Evolutionary conservation across 257 asterid species (phyloP).

Genomic region (Fraxinus quadrangulata): DNA sequence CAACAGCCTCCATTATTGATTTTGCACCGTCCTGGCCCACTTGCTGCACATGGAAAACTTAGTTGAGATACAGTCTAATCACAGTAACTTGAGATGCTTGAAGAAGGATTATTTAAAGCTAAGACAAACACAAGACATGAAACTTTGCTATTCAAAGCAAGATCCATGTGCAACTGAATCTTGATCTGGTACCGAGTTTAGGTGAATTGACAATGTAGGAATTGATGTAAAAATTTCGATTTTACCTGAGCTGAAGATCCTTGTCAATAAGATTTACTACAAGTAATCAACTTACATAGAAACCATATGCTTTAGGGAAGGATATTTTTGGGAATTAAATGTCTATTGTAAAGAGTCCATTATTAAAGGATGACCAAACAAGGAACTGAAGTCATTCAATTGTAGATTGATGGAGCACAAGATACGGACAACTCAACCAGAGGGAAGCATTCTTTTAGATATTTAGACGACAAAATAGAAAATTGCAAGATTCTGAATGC

Average conservation of each 20-base stretch:
- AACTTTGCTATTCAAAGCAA: background rate
- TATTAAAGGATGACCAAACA: background rate
- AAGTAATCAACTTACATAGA: background rate
- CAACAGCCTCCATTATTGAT: conserved; percentile 91
- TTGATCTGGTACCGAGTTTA: background rate
- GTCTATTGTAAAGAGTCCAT: background rate
- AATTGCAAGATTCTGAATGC: background rate
- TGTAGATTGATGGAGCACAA: background rate
- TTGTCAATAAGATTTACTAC: background rate
- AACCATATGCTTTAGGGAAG: background rate
- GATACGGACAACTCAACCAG: background rate
- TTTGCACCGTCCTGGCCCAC: conserved; percentile 78
- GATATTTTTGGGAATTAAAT: background rate
- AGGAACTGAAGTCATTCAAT: background rate
- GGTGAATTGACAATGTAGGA: background rate
- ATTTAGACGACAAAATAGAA: background rate
- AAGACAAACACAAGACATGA: background rate
- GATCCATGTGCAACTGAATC: background rate
- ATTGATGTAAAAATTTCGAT: background rate
- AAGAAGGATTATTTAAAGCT: background rate
- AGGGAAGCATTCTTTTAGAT: background rate
- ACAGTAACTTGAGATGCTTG: background rate
- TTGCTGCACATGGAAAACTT: conserved; percentile 40
- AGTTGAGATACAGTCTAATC: conserved; percentile 4
- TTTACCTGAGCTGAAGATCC: background rate